These are phyloP conservation scores for Leishmania tropica DNA, from an alignment of 208 protist species.

Conservation along the genomic window DNA sequence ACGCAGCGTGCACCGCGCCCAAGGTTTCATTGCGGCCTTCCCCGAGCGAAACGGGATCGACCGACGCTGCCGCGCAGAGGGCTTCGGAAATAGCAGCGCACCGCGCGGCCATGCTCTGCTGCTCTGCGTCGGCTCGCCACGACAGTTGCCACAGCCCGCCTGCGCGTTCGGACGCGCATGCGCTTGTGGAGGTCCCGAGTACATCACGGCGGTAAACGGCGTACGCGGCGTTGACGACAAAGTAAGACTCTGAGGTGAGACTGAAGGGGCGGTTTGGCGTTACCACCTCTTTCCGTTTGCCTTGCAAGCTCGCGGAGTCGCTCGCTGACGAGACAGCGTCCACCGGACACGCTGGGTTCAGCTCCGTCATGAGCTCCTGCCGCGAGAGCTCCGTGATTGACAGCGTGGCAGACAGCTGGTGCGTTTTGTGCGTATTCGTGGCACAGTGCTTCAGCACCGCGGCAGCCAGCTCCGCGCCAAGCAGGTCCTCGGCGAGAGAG, in stretches of 20 bases:
- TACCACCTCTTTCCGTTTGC: neutral
- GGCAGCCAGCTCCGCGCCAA: slow-evolving; percentile 63
- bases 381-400: slow-evolving; percentile 19
- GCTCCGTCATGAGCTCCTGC: slow-evolving; percentile 12
- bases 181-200: neutral
- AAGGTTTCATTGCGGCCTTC: neutral
- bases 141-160: slow-evolving; percentile 32
- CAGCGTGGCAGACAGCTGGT: slow-evolving; percentile 11
- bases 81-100: neutral
- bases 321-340: slow-evolving; percentile 6
- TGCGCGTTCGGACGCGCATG: neutral
- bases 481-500: slow-evolving; percentile 62
- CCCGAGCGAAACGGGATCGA: too few species aligned
- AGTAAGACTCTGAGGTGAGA: slow-evolving; percentile 20
- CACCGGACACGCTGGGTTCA: slow-evolving; percentile 13
- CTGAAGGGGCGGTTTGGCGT: slow-evolving; percentile 7
- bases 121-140: neutral
- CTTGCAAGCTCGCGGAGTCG: neutral
- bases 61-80: slow-evolving; percentile 1
- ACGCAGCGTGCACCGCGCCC: neutral
- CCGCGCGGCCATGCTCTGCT: neutral
- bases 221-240: slow-evolving; percentile 29
- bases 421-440: slow-evolving; percentile 2
- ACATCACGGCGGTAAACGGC: slow-evolving; percentile 28
- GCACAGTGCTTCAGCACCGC: slow-evolving; percentile 44